phyloP scores from a whole-genome alignment of 495 filamentous ascomycete species.

The Cladorrhinum samala region DNA sequence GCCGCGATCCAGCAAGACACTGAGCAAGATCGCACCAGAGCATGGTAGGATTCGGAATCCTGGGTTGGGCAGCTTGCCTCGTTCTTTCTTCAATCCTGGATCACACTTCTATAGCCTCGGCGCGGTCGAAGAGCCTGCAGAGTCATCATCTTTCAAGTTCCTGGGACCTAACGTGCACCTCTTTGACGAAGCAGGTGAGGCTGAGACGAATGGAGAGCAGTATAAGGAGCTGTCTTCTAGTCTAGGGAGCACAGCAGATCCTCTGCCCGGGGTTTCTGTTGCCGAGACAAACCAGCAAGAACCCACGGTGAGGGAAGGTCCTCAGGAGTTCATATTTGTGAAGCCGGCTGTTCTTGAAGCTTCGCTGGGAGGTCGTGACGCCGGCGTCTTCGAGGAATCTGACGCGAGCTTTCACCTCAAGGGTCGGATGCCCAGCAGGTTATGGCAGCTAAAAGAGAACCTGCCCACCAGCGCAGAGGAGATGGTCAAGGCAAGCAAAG shows the following conservation, averaged over 20 bases:
- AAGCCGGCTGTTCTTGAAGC: slow-evolving; percentile 8
- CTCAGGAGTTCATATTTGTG: slow-evolving; percentile 12
- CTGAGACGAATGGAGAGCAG: not conserved
- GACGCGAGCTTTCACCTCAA: slow-evolving; percentile 26
- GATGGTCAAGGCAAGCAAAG: slow-evolving; percentile 23
- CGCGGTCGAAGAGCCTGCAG: not conserved
- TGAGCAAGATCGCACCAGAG: slow-evolving; percentile 18
- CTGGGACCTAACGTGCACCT: slow-evolving; percentile 26
- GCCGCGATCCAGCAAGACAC: slow-evolving; percentile 3
- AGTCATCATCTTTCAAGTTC: slow-evolving; percentile 9
- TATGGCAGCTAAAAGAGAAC: slow-evolving; percentile 26
- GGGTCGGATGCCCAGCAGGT: slow-evolving; percentile 27
- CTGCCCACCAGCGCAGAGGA: slow-evolving; percentile 30
- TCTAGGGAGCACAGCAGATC: not conserved
- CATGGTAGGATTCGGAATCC: slow-evolving; percentile 26
- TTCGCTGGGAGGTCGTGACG: slow-evolving; percentile 18
- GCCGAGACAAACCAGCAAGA: not conserved
- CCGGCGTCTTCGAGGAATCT: slow-evolving; percentile 24
- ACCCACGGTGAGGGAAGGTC: not conserved
- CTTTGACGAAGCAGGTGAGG: slow-evolving; percentile 6
- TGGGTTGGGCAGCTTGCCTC: slow-evolving; percentile 26
- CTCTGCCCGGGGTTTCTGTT: not conserved
- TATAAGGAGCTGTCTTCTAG: not conserved
- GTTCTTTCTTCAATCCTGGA: slow-evolving; percentile 11
- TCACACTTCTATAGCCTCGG: not conserved